Percentiles rank a stretch among this genome's conserved stretches.
These are phyloP conservation scores for Yueomyces sinensis DNA, from an alignment of 805 yeast species.

Conservation along the genomic window DNA sequence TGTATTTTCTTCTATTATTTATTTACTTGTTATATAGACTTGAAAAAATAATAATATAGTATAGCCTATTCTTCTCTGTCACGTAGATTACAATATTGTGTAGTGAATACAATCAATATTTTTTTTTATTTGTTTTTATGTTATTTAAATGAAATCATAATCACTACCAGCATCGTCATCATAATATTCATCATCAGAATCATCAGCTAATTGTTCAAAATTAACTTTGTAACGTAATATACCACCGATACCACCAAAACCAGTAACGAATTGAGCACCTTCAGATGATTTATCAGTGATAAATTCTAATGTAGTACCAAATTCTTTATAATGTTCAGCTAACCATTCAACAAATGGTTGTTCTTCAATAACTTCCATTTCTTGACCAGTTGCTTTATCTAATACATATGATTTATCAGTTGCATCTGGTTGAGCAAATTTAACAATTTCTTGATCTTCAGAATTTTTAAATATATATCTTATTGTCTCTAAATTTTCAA, in stretches of 20 bases:
- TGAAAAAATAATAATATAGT: no score
- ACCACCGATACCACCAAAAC: constrained; percentile 99
- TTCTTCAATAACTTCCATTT: constrained; percentile 82
- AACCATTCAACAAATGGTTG: constrained; percentile 89
- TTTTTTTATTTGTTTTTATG: not conserved
- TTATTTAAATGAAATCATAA: constrained; percentile 23
- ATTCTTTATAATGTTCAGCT: constrained; percentile 89
- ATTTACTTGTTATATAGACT: no score
- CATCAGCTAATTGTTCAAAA: constrained; percentile 89
- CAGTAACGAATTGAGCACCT: constrained; percentile 96
- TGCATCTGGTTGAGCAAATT: constrained; percentile 58
- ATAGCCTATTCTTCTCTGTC: no score
- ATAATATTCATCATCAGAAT: constrained; percentile 77
- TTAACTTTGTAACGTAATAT: constrained; percentile 90
- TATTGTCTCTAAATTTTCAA: constrained; percentile 76
- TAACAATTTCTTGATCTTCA: constrained; percentile 66
- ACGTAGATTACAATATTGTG: no score
- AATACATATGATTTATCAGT: constrained; percentile 63
- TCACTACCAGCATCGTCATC: constrained; percentile 43
- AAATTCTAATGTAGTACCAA: constrained; percentile 92
- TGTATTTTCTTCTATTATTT: no score
- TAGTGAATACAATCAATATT: no score
- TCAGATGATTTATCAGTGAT: constrained; percentile 94
- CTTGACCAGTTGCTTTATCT: constrained; percentile 79
- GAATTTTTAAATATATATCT: constrained; percentile 76